Base-by-base conservation (phyloP, 805 yeast genomes). In the Barnettozyma vustinii region DNA sequence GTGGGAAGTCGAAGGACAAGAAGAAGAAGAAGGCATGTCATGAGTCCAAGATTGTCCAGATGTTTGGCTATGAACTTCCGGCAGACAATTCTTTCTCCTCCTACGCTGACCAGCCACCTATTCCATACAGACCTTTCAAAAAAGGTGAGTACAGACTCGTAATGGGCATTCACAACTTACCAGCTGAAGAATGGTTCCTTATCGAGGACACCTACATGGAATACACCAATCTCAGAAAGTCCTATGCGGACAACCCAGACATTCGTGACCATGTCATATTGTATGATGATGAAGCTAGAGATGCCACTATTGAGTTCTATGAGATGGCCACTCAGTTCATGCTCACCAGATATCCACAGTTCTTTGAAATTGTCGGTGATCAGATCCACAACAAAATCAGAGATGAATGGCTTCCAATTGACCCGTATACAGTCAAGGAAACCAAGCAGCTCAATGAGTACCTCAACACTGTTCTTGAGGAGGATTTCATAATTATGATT, bases 151-250 rank as follows among this genome's bases (percentile, higher is more conserved):
- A 83, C 56, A 75, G 73, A 52, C 65, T 84, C 64, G 83, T 84
- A 3, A 77, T 85, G 84, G 85, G 83, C 1, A 71, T 83, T 45
- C 68, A 73, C 51, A 69, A 73, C 58, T 58, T 73, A 39, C 64
- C 70, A 33, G 62, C 80, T 2, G 71, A 74, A 39, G 83, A 83
- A 37, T 77, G 83, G 77, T 67, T 87, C 21, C 65, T 79, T 30
- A 62, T 87, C 4, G 94, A 87, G 50, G 66, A 80, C 40, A 77
- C 84, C 0, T 85, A 84, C 58, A 56, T 71, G 46, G 63, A 70
- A 4, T 65, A 70, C 40, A 74, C 79, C 6, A 66, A 66, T 16
- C 55, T 74, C 32, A 68, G 79, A 46, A 57, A 63, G 47, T 62
- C 63, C 50, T 62, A 68, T 46, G 55, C 67, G 46, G 54, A 59